These are phyloP conservation scores for Dryadomyces sulphureus DNA, from an alignment of 2,329 filamentous ascomycete genomes.

Conservation along the genomic window DNA sequence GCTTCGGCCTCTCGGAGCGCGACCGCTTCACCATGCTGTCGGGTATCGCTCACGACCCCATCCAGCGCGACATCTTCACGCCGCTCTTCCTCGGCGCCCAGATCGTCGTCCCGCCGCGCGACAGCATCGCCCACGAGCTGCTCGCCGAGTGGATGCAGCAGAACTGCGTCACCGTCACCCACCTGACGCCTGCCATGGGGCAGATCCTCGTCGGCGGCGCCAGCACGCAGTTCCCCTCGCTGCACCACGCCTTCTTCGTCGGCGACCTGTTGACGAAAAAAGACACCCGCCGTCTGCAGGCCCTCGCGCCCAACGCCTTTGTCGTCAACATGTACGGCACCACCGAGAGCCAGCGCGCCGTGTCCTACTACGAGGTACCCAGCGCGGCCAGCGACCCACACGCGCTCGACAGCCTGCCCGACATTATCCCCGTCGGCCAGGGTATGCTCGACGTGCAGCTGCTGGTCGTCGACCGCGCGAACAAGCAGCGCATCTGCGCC, in stretches of 20 bases:
- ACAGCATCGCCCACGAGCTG: slow-evolving; percentile 75
- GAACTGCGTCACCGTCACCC: slow-evolving; percentile 61
- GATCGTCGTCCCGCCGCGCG: slow-evolving; percentile 61
- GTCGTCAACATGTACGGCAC: slow-evolving; percentile 85
- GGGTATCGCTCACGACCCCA: slow-evolving; percentile 67
- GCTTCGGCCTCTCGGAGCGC: slow-evolving; percentile 57
- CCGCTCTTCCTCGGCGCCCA: slow-evolving; percentile 76
- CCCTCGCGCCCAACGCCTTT: slow-evolving; percentile 54
- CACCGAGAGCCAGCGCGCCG: slow-evolving; percentile 69
- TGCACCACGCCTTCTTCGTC: slow-evolving; percentile 79
- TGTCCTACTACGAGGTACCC: slow-evolving; percentile 70
- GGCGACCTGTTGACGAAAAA: slow-evolving; percentile 78
- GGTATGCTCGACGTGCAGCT: slow-evolving; percentile 87
- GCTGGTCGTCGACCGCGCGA: slow-evolving; percentile 61
- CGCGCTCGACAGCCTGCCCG: slow-evolving; percentile 29
- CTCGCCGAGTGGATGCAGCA: slow-evolving; percentile 79
- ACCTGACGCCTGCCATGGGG: slow-evolving; percentile 92
- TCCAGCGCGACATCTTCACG: slow-evolving; percentile 64
- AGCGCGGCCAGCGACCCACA: slow-evolving; percentile 46
- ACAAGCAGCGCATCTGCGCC: slow-evolving; percentile 53
- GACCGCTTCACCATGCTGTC: slow-evolving; percentile 70
- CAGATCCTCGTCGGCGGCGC: slow-evolving; percentile 85
- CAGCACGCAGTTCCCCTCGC: slow-evolving; percentile 56
- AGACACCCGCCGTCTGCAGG: slow-evolving; percentile 65
- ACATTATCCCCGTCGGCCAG: slow-evolving; percentile 68